phyloP scores from a whole-genome alignment of 257 asterid genomes.

The Solanum chiquidenum region DNA sequence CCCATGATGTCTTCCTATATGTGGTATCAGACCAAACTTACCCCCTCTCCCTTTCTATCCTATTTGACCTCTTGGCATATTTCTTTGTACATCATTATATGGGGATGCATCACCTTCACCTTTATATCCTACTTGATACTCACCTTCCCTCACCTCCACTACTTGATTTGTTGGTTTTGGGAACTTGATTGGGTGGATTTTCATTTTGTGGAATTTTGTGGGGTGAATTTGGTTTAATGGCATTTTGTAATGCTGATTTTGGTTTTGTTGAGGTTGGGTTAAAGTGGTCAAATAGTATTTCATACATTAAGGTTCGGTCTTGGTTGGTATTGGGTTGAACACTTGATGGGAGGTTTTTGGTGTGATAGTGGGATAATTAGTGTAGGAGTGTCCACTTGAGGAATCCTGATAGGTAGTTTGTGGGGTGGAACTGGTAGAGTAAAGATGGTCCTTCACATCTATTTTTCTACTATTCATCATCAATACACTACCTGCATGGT shows the following conservation, averaged over 20 bases:
- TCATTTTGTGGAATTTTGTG: background rate
- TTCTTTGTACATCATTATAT: no score
- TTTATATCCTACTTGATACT: background rate
- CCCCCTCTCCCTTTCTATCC: background rate
- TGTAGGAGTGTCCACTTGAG: background rate
- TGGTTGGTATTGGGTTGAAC: background rate
- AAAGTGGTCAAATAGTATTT: background rate
- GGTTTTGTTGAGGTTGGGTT: background rate
- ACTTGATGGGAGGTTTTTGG: background rate
- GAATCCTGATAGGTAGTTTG: background rate
- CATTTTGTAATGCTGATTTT: background rate
- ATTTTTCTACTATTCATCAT: background rate
- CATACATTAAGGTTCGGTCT: no score
- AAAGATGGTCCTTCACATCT: no score
- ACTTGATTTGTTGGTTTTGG: background rate
- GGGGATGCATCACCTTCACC: background rate
- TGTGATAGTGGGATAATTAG: background rate
- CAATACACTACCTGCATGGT: background rate
- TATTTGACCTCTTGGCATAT: background rate
- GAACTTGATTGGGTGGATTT: background rate
- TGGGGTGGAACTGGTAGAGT: background rate
- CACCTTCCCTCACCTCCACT: background rate
- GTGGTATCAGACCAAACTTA: no score
- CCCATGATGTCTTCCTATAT: background rate
- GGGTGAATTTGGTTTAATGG: background rate